phyloP scores from a whole-genome alignment of 306 rosid species.

The Cyclanthera cordifolia region DNA sequence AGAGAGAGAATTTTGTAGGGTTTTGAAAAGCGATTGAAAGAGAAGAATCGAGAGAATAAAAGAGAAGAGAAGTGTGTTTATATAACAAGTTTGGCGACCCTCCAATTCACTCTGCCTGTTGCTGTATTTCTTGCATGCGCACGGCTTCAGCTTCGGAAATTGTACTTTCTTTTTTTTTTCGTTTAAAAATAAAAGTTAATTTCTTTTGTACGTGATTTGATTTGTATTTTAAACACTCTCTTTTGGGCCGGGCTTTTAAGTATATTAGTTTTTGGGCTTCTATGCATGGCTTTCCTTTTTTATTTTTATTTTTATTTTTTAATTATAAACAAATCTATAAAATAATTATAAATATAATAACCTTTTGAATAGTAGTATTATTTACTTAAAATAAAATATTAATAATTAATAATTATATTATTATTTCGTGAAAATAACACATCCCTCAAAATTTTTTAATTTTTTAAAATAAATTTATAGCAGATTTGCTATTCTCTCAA shows the following conservation, averaged over 20 bases:
- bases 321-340: no score
- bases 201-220: not conserved
- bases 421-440: no score
- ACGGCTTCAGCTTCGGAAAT: slow-evolving; percentile 1
- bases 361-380: no score
- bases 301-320: no score
- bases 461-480: no score
- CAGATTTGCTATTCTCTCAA: no score
- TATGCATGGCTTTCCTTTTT: no score
- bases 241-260: not conserved
- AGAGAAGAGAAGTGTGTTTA: not conserved
- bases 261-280: not conserved
- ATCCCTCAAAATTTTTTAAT: no score
- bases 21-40: not conserved
- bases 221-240: not conserved
- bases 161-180: not conserved
- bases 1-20: not conserved
- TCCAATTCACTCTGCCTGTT: not conserved
- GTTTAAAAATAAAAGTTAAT: not conserved
- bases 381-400: no score
- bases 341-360: no score
- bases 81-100: not conserved
- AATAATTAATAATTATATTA: no score
- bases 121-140: slow-evolving; percentile 8
- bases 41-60: not conserved